A percentile compares a stretch with the other conserved stretches of the same genome.
Evolutionary conservation across 2,329 filamentous ascomycete species (phyloP).

Genomic region (Phoma sp.): DNA sequence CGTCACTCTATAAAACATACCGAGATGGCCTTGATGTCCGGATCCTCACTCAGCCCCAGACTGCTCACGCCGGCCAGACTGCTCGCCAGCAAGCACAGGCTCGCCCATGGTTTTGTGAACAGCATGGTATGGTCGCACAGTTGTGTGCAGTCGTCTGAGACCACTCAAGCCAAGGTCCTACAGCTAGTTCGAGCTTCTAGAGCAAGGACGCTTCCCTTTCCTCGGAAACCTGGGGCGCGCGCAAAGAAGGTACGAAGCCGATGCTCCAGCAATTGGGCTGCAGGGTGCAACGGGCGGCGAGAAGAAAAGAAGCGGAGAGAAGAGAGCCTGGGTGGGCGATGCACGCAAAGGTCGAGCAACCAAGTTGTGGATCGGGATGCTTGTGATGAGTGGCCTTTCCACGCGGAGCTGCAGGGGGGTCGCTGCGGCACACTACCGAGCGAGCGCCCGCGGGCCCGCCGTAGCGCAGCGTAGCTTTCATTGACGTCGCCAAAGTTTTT

Average conservation of each 20-base stretch:
- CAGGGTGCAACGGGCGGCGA: constrained; percentile 20
- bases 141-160: constrained; percentile 19
- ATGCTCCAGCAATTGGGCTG: constrained; percentile 33
- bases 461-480: background rate
- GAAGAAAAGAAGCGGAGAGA: constrained; percentile 19
- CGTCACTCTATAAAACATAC: constrained; percentile 51
- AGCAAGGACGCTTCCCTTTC: background rate
- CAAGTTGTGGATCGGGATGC: constrained; percentile 2
- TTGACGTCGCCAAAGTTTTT: constrained; percentile 43
- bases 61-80: constrained; percentile 39
- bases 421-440: background rate
- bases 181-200: background rate
- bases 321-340: constrained; percentile 30
- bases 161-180: constrained; percentile 10
- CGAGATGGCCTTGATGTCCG: constrained; percentile 68
- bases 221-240: background rate
- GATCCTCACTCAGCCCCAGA: constrained; percentile 45
- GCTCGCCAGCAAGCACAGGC: constrained; percentile 47
- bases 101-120: constrained; percentile 43
- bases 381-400: constrained; percentile 44
- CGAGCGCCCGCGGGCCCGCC: constrained; percentile 18
- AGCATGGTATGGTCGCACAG: constrained; percentile 44
- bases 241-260: constrained; percentile 40
- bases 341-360: constrained; percentile 24
- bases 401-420: constrained; percentile 14